Base-by-base conservation (phyloP, 495 filamentous ascomycete genomes). In the Aspergillus diversus region DNA sequence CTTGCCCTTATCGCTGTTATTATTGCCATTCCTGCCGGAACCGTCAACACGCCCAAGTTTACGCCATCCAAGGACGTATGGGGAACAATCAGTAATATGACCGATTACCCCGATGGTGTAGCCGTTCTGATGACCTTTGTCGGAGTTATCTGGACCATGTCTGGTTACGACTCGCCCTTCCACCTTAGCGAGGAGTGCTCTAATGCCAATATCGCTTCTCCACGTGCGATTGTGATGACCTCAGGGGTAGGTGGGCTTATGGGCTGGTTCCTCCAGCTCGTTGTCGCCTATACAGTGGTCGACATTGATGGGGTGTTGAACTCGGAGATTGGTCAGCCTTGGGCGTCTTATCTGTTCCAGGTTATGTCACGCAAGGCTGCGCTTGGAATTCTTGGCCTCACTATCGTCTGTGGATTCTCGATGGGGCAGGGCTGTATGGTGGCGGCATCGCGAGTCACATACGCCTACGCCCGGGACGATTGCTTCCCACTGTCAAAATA, bases 401-500 rank as follows among this genome's bases (percentile, higher is more conserved):
- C 89, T 5, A 90, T 93, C 67, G 77, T 91, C 53, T 90, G 89
- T 68, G 89, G 86, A 4, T 93, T 90, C 73, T 89, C 83, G 16
- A 92, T 92, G 90, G 90, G 90, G 17, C 90, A 93, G 76, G 90
- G 88, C 2, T 92, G 89, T 73, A 92, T 92, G 90, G 88, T 93
- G 33, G 89, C 90, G 13, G 90, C 90, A 4, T 90, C 87, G 6
- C 80, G 90, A 55, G 90, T 93, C 32, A 91, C 89, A 16, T 93
- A 91, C 66, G 90, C 90, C 16, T 92, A 92, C 72, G 89, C 90
- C 7, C 86, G 90, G 12, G 90, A 93, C 73, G 90, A 87, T 66
- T 90, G 88, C 70, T 92, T 92, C 75, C 87, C 87, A 0, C 71
- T 80, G n/a, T 90, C 87, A 7, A 80, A 66, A 0, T 81, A 81